Conservation (phyloP, 2,329 filamentous ascomycete genomes). For the Epichloe amarillans region DNA sequence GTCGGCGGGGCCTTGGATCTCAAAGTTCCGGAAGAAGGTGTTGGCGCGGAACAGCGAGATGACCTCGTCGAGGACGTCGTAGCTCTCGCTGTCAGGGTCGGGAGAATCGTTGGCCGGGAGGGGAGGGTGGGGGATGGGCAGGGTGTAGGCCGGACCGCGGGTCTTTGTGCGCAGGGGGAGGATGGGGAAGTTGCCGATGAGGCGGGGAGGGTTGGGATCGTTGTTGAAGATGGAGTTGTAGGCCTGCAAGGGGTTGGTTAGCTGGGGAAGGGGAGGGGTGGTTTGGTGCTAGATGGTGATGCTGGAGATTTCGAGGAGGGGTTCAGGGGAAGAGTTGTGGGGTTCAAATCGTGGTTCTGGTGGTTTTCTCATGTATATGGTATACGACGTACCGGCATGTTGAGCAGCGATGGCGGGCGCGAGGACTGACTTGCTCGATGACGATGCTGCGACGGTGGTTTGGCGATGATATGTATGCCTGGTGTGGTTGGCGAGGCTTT, state of each 20-base stretch:
- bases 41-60: slow-evolving; percentile 90
- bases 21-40: slow-evolving; percentile 98
- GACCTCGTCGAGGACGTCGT: slow-evolving; percentile 93
- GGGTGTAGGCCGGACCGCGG: slow-evolving; percentile 84
- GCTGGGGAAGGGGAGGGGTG: neutral
- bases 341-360: neutral
- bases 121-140: slow-evolving; percentile 44
- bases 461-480: neutral
- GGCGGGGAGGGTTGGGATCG: slow-evolving; percentile 51
- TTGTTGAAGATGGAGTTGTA: slow-evolving; percentile 96
- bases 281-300: neutral
- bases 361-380: neutral
- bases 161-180: slow-evolving; percentile 90
- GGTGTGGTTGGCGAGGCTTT: slow-evolving; percentile 1
- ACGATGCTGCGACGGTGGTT: slow-evolving; percentile 9
- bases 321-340: neutral
- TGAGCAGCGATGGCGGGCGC: slow-evolving; percentile 17
- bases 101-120: slow-evolving; percentile 49
- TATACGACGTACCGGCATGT: slow-evolving; percentile 5
- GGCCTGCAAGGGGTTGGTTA: slow-evolving; percentile 41
- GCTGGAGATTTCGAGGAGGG: neutral
- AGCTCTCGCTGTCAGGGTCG: slow-evolving; percentile 81
- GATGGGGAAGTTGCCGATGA: slow-evolving; percentile 82
- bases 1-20: slow-evolving; percentile 93
- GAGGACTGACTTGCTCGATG: slow-evolving; percentile 9